Evolutionary conservation across 495 filamentous ascomycete species (phyloP), one percentile per base, ranked within the genome.

Genomic region (Melanomma pulvis-pyrius): DNA sequence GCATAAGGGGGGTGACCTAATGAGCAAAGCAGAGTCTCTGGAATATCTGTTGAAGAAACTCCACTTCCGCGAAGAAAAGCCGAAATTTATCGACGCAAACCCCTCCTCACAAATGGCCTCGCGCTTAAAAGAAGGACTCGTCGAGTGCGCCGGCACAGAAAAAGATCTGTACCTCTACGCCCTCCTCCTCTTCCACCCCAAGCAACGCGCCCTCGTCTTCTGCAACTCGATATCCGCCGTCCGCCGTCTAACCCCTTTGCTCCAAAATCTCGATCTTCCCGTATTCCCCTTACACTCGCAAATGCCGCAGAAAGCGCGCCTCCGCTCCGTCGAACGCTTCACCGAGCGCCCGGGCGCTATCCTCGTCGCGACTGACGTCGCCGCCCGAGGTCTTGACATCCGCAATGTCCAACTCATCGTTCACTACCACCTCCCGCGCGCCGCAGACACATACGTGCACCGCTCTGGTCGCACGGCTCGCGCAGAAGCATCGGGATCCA

Each of bases 141-240:
- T 97, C 36, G 92, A 96, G 78, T 98, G 96, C 74, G 87, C 85
- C 54, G 91, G 91, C 21, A 91, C 89, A 79, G 94, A 98, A 75
- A 98, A 98, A 84, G 94, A 98, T 76, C 86, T 98, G 49, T 98
- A 93, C 71, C 87, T 97, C 55, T 98, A 98, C 77, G 83, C 92
- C 0, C 81, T 96, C 29, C 81, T 98, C 13, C 83, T 98, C 2
- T 87, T 94, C 65, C 87, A 97, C 68, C 87, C 92, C 24, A 88
- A 88, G 39, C 83, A 84, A 58, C 88, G 90, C 25, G 90, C 90
- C 1, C 81, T 98, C 1, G 84, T 98, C 21, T 98, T 98, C 76
- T 90, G 92, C 36, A 98, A 98, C 79, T 97, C 93, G 9, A 97
- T 98, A 72, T 89, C 89, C 69, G 90, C 93, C 1, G 93, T 96